Conservation (phyloP, 192 early-diverging fungal species). For the Coemansia sp. region DNA sequence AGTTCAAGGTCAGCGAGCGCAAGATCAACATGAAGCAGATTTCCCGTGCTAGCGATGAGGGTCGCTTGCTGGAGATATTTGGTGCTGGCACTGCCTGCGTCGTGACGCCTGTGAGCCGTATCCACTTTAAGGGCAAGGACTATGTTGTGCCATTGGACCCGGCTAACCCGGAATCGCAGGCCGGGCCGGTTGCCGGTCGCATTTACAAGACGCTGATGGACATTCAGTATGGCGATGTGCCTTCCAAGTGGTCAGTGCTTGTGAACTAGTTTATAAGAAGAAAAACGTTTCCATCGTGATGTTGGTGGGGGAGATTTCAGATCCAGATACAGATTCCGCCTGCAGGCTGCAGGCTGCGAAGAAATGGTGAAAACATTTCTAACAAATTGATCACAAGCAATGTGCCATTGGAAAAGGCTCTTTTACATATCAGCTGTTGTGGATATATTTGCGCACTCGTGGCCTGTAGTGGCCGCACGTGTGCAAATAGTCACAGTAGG, state of each 20-base stretch:
- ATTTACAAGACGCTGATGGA: slow-evolving; percentile 85
- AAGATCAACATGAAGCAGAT: slow-evolving; percentile 81
- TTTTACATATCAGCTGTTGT: not conserved
- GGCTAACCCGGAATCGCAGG: slow-evolving; percentile 69
- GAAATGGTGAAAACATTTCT: no score
- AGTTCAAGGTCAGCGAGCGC: slow-evolving; percentile 86
- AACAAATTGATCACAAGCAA: not conserved
- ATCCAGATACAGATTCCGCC: no score
- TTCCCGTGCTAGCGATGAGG: slow-evolving; percentile 70
- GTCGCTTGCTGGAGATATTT: slow-evolving; percentile 89
- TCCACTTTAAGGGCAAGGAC: slow-evolving; percentile 77
- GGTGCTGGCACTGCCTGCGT: slow-evolving; percentile 96
- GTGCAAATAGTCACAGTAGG: not conserved
- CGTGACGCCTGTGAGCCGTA: slow-evolving; percentile 87
- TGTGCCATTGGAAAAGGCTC: not conserved
- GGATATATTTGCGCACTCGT: not conserved
- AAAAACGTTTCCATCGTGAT: not conserved
- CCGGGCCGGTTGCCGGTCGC: slow-evolving; percentile 80
- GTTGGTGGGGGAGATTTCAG: not conserved
- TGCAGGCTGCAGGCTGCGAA: not conserved
- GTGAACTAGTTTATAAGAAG: slow-evolving; percentile 47
- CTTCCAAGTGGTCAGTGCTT: slow-evolving; percentile 83
- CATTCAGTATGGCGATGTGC: slow-evolving; percentile 92
- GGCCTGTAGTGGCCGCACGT: not conserved
- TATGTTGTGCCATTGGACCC: slow-evolving; percentile 88